Evolutionary conservation across 2,329 filamentous ascomycete species (phyloP), one percentile per base, ranked within the genome.

Genomic region (Stagonosporopsis cucurbitacearum): DNA sequence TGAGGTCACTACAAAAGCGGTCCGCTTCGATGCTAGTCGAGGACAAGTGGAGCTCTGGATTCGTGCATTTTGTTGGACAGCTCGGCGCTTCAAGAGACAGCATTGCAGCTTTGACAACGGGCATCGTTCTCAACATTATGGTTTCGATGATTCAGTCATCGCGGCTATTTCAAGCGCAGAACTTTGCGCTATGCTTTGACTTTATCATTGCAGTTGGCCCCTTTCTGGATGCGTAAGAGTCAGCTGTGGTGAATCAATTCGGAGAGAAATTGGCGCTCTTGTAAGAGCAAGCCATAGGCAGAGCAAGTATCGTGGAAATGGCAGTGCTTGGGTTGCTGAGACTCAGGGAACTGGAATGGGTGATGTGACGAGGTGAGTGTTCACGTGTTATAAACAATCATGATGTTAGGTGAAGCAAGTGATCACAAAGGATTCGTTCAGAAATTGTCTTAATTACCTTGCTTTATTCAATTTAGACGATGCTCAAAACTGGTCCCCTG

Each of bases 11-110:
- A 6, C 51, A 43, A n/a, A 37, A 32, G 11, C 36, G 30, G 25
- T 54, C 44, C 25, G 39, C 25, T 12, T 26, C 36, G 32, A 44
- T 49, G 39, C 39, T 51, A 26, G 15, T 33, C 9, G 12, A 15
- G 5, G 19, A 35, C 3, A 13, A 4, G 2, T 55, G 51, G 52
- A 59, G 40, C 47, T 15, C 20, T 2, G 56, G 47, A 4, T 32
- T 55, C 13, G 25, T 48, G 2, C 13, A 37, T 26, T 58, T 58
- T 19, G 43, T 58, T 2, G 51, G 26, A 7, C 51, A 51, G 22
- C 33, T 51, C 6, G 43, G 51, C 5, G 32, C 26, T n/a, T 26
- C 37, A 1, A 40, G 22, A 7, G 50, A 46, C 12, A 54, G 32
- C 2, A 54, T 48, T 4, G 49, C 35, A 9, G 40, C 36, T 8